These are phyloP conservation scores for Mycena crocata DNA, from an alignment of 768 basidiomycete species.

Conservation along the genomic window DNA sequence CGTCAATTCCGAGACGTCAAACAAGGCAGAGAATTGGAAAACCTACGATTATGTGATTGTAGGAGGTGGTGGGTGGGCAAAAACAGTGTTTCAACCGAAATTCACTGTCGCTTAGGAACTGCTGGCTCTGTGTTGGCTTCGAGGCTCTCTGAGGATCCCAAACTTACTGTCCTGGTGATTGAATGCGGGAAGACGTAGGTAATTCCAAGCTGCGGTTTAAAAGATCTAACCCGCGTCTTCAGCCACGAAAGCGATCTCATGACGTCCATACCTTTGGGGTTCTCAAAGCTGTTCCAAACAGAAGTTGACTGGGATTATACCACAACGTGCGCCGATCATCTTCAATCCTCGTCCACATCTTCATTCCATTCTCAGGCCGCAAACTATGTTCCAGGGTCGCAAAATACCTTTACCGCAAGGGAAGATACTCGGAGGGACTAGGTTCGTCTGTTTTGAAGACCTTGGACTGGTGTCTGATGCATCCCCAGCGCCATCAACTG, in stretches of 20 bases:
- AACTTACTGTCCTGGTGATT: constrained; percentile 52
- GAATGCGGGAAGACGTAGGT: constrained; percentile 48
- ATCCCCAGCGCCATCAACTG: too few relatives aligned
- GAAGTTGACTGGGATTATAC: constrained; percentile 33
- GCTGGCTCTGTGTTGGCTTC: constrained; percentile 59
- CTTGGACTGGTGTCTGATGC: too few relatives aligned
- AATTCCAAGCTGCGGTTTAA: too few relatives aligned
- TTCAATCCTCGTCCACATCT: background rate
- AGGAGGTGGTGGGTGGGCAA: constrained; percentile 10
- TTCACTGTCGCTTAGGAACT: constrained; percentile 41
- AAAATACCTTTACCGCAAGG: constrained; percentile 19
- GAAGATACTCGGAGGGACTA: constrained; percentile 30
- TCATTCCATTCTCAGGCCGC: background rate
- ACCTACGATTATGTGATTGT: constrained; percentile 26
- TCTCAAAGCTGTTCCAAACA: constrained; percentile 26
- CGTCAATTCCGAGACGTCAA: too few relatives aligned
- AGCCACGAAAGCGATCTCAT: constrained; percentile 29
- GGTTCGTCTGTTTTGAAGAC: too few relatives aligned
- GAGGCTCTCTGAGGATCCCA: constrained; percentile 53
- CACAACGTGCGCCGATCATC: constrained; percentile 19
- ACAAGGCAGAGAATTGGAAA: too few relatives aligned
- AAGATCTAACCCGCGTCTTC: background rate
- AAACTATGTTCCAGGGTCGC: constrained; percentile 3
- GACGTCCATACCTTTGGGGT: constrained; percentile 28
- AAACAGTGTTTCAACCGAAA: background rate